Percentiles rank a stretch among this genome's conserved stretches.
phyloP scores from a whole-genome alignment of 176 grass and related monocot species.

The Tillandsia leiboldiana region DNA sequence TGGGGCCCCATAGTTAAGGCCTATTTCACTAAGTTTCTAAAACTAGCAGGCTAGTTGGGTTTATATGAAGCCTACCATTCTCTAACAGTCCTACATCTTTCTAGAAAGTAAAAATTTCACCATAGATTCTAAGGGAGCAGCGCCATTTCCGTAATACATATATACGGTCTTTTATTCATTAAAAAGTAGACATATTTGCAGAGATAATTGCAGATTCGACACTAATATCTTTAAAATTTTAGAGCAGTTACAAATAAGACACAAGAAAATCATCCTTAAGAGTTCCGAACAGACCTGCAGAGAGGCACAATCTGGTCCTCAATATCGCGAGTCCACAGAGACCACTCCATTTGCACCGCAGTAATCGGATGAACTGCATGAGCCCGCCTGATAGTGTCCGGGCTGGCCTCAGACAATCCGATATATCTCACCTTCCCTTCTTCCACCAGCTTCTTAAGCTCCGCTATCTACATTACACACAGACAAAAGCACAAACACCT shows the following conservation, averaged over 20 bases:
- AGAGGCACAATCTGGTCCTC: constrained; percentile 68
- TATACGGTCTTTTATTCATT: too few species aligned
- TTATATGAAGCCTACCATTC: too few species aligned
- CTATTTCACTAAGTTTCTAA: too few species aligned
- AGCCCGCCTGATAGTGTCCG: constrained; percentile 47
- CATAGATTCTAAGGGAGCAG: too few species aligned
- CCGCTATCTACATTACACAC: constrained; percentile 40
- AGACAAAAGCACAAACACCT: constrained; percentile 9
- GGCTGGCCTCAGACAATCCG: constrained; percentile 67
- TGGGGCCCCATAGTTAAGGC: too few species aligned
- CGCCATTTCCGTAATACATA: too few species aligned
- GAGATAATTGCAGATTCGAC: constrained; percentile 1
- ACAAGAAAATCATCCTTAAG: constrained; percentile 3
- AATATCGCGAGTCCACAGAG: constrained; percentile 72
- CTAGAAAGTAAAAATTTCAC: too few species aligned
- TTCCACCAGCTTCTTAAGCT: constrained; percentile 67
- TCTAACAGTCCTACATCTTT: too few species aligned
- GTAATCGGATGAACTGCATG: constrained; percentile 77
- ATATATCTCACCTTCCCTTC: constrained; percentile 74
- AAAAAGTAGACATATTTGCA: too few species aligned
- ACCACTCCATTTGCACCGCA: constrained; percentile 68
- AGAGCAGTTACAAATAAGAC: neutral
- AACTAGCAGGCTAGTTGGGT: too few species aligned
- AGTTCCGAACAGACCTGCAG: constrained; percentile 48
- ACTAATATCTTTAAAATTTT: neutral